These are phyloP conservation scores for Kokia cookei DNA, from an alignment of 441 rosid species.

Conservation along the genomic window DNA sequence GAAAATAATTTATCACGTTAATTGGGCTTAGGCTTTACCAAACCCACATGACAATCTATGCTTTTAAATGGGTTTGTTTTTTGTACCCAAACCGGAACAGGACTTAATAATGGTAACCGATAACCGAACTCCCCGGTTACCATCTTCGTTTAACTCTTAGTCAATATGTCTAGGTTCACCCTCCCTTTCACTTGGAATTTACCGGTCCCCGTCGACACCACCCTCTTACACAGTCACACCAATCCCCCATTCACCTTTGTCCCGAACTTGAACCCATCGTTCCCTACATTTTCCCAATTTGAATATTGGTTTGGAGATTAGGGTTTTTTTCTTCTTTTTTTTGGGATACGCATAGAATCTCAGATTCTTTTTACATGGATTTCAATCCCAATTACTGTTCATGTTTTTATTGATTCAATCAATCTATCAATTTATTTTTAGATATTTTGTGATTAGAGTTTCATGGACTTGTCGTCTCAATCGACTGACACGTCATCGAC, in stretches of 20 bases:
- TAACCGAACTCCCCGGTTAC: too few relatives aligned
- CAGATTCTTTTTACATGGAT: background rate
- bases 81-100: background rate
- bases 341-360: background rate
- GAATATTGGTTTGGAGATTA: background rate
- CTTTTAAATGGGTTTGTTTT: background rate
- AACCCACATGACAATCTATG: background rate
- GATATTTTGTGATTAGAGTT: background rate
- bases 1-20: background rate
- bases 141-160: background rate
- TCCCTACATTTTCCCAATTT: background rate
- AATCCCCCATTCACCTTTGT: background rate
- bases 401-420: slow-evolving; percentile 7
- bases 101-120: too few relatives aligned
- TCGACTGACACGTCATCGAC: slow-evolving; percentile 13
- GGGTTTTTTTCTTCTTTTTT: too few relatives aligned
- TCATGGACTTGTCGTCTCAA: slow-evolving; percentile 25
- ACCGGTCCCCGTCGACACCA: background rate
- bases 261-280: background rate
- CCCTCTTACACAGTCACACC: background rate
- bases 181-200: background rate
- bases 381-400: slow-evolving; percentile 1
- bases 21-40: background rate
- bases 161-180: background rate
- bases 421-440: background rate